Evolutionary conservation across 2,329 filamentous ascomycete species (phyloP).

Genomic region (Trichoderma polysporum): DNA sequence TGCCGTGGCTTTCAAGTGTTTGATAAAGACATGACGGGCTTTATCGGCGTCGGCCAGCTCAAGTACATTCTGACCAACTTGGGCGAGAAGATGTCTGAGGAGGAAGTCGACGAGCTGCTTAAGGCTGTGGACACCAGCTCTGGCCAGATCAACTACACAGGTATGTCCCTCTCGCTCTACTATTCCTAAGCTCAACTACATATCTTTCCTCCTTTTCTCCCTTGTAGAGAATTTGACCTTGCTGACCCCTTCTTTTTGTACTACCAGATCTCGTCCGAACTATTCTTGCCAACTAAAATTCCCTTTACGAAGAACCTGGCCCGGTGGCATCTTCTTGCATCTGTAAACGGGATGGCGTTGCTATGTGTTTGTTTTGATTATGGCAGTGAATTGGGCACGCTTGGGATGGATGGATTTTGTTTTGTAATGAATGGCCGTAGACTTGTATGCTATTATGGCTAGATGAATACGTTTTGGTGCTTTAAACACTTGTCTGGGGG

Average conservation of each 20-base stretch:
- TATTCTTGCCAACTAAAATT: slow-evolving; percentile 73
- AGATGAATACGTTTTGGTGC: slow-evolving; percentile 12
- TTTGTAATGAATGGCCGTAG: slow-evolving; percentile 10
- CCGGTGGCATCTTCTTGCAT: slow-evolving; percentile 32
- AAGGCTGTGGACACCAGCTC: slow-evolving; percentile 97
- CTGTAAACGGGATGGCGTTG: slow-evolving; percentile 36
- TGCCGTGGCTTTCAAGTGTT: slow-evolving; percentile 99
- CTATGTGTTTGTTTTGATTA: slow-evolving; percentile 26
- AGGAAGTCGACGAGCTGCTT: slow-evolving; percentile 97
- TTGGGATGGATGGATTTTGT: slow-evolving; percentile 17
- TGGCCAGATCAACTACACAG: slow-evolving; percentile 96
- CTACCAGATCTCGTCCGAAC: slow-evolving; percentile 76
- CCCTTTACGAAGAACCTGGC: neutral
- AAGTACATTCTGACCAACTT: slow-evolving; percentile 97
- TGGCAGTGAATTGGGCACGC: slow-evolving; percentile 21
- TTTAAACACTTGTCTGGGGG: neutral
- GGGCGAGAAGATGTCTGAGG: slow-evolving; percentile 98
- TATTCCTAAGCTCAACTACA: neutral
- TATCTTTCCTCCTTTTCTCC: neutral
- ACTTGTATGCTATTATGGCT: slow-evolving; percentile 10
- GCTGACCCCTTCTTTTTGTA: slow-evolving; percentile 9
- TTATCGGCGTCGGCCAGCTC: slow-evolving; percentile 95
- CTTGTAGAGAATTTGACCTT: neutral
- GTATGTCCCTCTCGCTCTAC: slow-evolving; percentile 48
- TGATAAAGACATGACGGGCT: slow-evolving; percentile 98